Conservation (phyloP, 73 alveolate species). For the Halteria grandinella region DNA sequence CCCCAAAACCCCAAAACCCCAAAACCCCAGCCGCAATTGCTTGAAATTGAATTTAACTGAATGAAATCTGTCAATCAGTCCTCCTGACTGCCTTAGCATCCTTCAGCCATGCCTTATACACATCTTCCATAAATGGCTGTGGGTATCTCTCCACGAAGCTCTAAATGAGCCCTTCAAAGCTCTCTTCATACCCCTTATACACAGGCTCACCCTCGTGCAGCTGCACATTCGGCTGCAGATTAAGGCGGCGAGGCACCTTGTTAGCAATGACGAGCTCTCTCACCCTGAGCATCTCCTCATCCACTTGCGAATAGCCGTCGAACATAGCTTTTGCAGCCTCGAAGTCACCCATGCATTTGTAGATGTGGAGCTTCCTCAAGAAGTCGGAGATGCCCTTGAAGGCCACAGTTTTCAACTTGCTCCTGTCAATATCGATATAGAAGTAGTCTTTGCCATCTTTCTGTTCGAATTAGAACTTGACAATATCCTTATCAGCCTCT, state of each 20-base stretch:
- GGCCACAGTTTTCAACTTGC: constrained; percentile 30
- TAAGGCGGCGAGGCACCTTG: constrained; percentile 66
- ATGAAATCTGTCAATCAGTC: no score
- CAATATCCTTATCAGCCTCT: constrained; percentile 60
- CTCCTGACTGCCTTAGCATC: constrained; percentile 44
- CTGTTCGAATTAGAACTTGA: constrained; percentile 52
- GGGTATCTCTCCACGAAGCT: constrained; percentile 75
- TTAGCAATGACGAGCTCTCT: constrained; percentile 56
- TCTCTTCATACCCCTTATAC: constrained; percentile 68
- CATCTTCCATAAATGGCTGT: constrained; percentile 42
- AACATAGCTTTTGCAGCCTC: constrained; percentile 51
- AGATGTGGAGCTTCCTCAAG: constrained; percentile 59
- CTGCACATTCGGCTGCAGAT: constrained; percentile 60
- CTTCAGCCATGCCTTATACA: constrained; percentile 45
- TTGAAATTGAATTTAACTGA: no score
- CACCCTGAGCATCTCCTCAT: constrained; percentile 53
- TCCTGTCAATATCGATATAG: constrained; percentile 62
- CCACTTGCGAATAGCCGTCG: constrained; percentile 57
- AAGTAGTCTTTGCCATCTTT: constrained; percentile 73
- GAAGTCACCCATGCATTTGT: constrained; percentile 66
- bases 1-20: no score
- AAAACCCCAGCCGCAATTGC: no score
- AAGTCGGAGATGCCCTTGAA: constrained; percentile 53
- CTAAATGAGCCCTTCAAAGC: constrained; percentile 76
- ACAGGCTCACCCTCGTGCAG: constrained; percentile 37